A percentile compares a stretch with the other conserved stretches of the same genome.
phyloP scores from a whole-genome alignment of 1,284 basidiomycete species.

The Cryptococcus floricola region DNA sequence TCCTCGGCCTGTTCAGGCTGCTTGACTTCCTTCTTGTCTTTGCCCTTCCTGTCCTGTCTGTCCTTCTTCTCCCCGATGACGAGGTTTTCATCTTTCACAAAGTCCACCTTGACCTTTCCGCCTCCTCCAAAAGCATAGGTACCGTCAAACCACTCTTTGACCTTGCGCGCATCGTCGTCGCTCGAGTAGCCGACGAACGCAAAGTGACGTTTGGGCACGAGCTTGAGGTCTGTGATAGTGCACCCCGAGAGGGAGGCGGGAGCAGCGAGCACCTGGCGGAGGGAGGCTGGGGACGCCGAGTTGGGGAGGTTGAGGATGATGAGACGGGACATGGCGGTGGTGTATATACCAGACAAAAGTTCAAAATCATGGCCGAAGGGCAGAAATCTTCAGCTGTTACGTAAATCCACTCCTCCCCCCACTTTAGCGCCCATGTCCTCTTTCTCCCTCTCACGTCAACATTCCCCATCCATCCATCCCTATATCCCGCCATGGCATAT shows the following conservation, averaged over 20 bases:
- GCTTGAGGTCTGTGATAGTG: conserved; percentile 77
- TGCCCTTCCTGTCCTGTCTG: conserved; percentile 8
- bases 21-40: neutral
- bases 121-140: conserved; percentile 68
- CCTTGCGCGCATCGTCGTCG: conserved; percentile 68
- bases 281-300: conserved; percentile 55
- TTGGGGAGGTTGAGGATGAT: conserved; percentile 84
- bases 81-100: conserved; percentile 63
- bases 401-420: neutral
- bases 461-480: too few species aligned
- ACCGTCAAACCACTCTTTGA: conserved; percentile 78
- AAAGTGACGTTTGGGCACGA: conserved; percentile 78
- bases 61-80: conserved; percentile 26
- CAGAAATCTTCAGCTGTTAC: neutral
- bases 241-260: conserved; percentile 32
- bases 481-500: too few species aligned
- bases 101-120: conserved; percentile 67
- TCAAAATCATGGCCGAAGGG: neutral
- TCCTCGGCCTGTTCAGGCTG: conserved; percentile 2
- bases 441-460: too few species aligned
- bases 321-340: conserved; percentile 65
- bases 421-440: too few species aligned
- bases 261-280: conserved; percentile 57
- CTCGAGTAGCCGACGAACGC: conserved; percentile 90
- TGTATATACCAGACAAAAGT: neutral